Evolutionary conservation across 2,329 filamentous ascomycete genomes (phyloP).

Genomic region (Ceratocystis cubensis): DNA sequence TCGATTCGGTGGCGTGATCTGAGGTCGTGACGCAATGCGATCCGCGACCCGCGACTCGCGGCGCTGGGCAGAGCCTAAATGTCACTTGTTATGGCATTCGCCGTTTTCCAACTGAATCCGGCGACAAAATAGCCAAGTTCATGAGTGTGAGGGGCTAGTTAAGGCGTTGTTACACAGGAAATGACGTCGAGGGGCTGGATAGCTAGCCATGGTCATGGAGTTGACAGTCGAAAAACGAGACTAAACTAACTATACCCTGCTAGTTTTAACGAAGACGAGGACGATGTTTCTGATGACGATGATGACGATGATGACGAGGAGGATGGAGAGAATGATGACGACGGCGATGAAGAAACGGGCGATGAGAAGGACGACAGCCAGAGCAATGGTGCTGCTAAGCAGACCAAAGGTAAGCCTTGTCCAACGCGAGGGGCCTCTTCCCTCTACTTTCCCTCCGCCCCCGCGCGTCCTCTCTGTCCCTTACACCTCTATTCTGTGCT

Average conservation of each 20-base stretch:
- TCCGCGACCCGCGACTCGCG: background rate
- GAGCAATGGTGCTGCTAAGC: constrained; percentile 19
- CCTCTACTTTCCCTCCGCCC: too few relatives aligned
- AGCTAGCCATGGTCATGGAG: too few relatives aligned
- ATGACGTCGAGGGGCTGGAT: too few relatives aligned
- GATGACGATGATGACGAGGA: constrained; percentile 33
- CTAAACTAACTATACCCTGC: background rate
- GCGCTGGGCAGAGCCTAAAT: background rate
- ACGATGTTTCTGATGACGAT: constrained; percentile 31
- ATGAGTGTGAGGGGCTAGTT: too few relatives aligned
- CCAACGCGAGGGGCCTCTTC: too few relatives aligned
- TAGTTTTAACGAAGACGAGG: constrained; percentile 12
- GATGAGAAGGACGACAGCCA: constrained; percentile 25
- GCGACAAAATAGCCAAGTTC: too few relatives aligned
- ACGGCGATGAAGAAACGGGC: constrained; percentile 28
- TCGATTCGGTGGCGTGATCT: background rate
- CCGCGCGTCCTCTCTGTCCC: too few relatives aligned
- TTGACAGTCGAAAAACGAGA: too few relatives aligned
- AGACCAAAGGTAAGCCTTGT: constrained; percentile 15
- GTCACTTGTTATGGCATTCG: background rate
- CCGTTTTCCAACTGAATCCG: background rate
- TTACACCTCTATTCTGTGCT: background rate
- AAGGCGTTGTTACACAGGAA: too few relatives aligned
- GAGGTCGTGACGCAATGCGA: background rate
- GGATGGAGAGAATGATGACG: constrained; percentile 30